Conservation (phyloP, 2,329 filamentous ascomycete species). For the Fusarium ambrosium region DNA sequence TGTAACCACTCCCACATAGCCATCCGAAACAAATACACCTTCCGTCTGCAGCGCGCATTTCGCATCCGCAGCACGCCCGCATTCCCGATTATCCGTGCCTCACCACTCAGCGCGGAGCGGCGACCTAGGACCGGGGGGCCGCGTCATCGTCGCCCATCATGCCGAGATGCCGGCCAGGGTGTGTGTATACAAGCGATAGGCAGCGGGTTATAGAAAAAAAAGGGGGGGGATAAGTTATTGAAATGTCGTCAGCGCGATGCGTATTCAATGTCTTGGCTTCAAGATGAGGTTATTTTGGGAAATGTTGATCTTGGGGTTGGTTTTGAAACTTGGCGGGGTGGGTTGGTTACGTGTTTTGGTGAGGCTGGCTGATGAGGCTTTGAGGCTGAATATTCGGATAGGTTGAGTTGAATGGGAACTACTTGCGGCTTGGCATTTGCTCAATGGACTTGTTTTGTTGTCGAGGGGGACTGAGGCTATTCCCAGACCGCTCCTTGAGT, state of each 20-base stretch:
- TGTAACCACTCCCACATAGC: neutral
- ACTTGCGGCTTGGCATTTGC: neutral
- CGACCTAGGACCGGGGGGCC: constrained; percentile 34
- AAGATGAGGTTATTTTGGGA: neutral
- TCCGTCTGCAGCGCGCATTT: constrained; percentile 10
- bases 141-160: constrained; percentile 40
- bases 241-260: constrained; percentile 3
- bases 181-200: constrained; percentile 5
- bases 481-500: neutral
- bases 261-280: neutral
- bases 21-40: neutral
- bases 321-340: neutral
- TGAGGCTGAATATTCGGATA: neutral
- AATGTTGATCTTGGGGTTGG: neutral
- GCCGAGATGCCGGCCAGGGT: constrained; percentile 35
- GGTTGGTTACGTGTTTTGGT: neutral
- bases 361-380: neutral
- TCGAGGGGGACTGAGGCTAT: neutral
- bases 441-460: neutral
- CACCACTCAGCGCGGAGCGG: constrained; percentile 28
- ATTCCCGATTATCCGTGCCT: constrained; percentile 21
- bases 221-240: neutral
- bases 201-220: neutral
- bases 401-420: neutral
- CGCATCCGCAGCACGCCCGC: neutral